A percentile compares a stretch with the other conserved stretches of the same genome.
Evolutionary conservation across 371 early-diverging fungal species (phyloP).

Genomic region (Lichtheimia hyalospora): DNA sequence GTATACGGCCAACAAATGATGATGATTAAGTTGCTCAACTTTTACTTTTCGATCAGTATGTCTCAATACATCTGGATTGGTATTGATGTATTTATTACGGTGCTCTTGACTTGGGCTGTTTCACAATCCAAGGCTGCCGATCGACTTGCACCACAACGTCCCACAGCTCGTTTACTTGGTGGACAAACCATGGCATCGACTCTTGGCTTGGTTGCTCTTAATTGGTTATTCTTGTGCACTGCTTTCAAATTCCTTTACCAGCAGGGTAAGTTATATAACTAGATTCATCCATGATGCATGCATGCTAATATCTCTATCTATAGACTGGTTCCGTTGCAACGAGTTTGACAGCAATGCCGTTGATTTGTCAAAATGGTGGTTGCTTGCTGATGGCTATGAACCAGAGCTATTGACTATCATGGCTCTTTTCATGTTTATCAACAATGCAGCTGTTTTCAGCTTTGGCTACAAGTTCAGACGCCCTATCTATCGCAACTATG

Average conservation of each 20-base stretch:
- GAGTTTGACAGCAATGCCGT: conserved; percentile 66
- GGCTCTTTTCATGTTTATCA: conserved; percentile 60
- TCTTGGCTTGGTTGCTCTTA: conserved; percentile 66
- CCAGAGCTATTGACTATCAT: conserved; percentile 56
- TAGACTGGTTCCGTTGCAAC: conserved; percentile 68
- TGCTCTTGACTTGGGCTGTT: conserved; percentile 66
- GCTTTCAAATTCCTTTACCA: background rate
- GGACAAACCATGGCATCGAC: conserved; percentile 68
- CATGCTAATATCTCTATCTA: background rate
- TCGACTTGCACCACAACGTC: conserved; percentile 55
- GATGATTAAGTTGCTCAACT: conserved; percentile 52
- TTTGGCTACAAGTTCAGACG: conserved; percentile 65
- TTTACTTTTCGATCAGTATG: conserved; percentile 55
- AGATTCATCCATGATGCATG: background rate
- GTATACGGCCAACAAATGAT: conserved; percentile 76
- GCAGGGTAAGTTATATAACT: background rate
- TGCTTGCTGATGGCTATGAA: conserved; percentile 80
- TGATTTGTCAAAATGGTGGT: conserved; percentile 75
- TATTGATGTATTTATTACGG: conserved; percentile 64
- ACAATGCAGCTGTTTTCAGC: conserved; percentile 63
- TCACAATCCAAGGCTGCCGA: conserved; percentile 61
- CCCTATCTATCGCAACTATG: conserved; percentile 61
- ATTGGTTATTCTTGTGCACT: conserved; percentile 55
- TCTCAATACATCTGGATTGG: conserved; percentile 72
- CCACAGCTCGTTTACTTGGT: conserved; percentile 74